Base-by-base conservation (phyloP, 2,329 filamentous ascomycete species). In the Penicillium sp. region DNA sequence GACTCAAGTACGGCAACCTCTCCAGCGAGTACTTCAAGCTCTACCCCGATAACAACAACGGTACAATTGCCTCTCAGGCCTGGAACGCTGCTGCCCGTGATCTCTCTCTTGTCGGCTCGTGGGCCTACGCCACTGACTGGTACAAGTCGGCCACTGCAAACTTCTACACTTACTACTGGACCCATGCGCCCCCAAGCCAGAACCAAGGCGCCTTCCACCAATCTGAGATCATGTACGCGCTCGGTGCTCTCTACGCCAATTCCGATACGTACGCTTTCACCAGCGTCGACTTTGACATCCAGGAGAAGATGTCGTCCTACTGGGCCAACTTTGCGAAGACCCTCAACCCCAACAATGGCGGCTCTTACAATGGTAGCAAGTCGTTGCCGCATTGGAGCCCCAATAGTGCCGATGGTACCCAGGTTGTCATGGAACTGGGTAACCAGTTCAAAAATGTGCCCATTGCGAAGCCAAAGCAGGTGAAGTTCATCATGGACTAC, bases 141-240 rank as follows among this genome's bases (percentile, higher is more conserved):
- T 65, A 62, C 55, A 67, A 66, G 53, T 40, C 61, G 21, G 66
- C 70, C 19, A 57, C 62, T 8, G 41, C 58, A 3, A 59, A 69
- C 1, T 65, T 75, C 53, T 76, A 72, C 58, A 76, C 71, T 2
- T 76, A 75, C 57, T 70, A 69, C 62, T 76, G 71, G 70, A 67
- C 64, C 48, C 73, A 76, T 49, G 74, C 73, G 2, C 73, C 71
- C 0, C 74, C 74, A 0, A 70, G 72, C 7, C 73, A 76, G 55
- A 35, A 49, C 47, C 61, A 64, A 54, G 75, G 75, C 8, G 74
- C 75, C 7, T 74, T 69, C 61, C 74, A 77, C 54, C 65, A 69
- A 62, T 72, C 71, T 1, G 75, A 78, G 66, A 73, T 78, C 55
- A 72, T 71, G 59, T 77, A 77, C 52, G 69, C 67, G 1, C 63